Evolutionary conservation across 495 filamentous ascomycete species (phyloP).

Genomic region (Tuber microsphaerosporum): DNA sequence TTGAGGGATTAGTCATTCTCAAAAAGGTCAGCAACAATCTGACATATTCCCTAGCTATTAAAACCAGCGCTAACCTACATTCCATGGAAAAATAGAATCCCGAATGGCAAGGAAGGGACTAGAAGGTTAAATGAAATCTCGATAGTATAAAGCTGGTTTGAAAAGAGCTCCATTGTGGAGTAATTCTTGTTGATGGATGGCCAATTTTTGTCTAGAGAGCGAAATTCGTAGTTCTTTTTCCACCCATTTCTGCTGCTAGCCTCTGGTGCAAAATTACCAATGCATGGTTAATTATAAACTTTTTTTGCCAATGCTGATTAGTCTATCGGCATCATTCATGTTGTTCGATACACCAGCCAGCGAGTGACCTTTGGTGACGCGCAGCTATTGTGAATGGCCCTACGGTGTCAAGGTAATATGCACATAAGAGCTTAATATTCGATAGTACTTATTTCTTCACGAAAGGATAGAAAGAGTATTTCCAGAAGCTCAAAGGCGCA

Average conservation of each 20-base stretch:
- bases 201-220: background rate
- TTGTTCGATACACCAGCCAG: background rate
- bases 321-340: background rate
- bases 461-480: too few relatives aligned
- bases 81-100: conserved; percentile 35
- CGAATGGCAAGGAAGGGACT: conserved; percentile 41
- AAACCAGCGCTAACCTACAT: conserved; percentile 12
- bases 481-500: background rate
- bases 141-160: background rate
- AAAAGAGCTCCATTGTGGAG: background rate
- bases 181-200: background rate
- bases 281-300: background rate
- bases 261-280: background rate
- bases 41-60: background rate
- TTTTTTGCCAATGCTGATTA: too few relatives aligned
- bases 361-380: background rate
- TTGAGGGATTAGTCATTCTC: conserved; percentile 93
- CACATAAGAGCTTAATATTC: background rate
- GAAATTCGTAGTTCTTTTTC: background rate
- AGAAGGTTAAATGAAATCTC: background rate
- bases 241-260: background rate
- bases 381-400: background rate
- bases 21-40: conserved; percentile 64
- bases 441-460: background rate
- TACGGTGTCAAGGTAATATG: background rate